Conservation (phyloP, 345 rosid species). For the Aquilaria malaccensis region DNA sequence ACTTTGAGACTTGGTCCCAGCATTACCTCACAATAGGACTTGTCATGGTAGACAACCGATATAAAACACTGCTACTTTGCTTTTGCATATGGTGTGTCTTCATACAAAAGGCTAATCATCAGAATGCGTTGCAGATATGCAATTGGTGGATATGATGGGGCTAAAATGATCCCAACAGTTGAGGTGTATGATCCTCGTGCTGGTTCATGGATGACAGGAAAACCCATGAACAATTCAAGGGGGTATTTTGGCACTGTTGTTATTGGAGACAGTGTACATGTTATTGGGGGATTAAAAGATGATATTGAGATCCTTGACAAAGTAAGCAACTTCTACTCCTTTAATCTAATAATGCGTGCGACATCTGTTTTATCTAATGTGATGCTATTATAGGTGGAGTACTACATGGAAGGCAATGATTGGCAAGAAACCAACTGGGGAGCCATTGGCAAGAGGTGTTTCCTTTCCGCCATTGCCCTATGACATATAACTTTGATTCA, state of each 20-base stretch:
- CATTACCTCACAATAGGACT: no score
- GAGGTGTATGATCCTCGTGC: constrained; percentile 35
- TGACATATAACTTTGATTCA: constrained; percentile 3
- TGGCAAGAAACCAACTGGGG: constrained; percentile 25
- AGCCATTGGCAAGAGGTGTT: constrained; percentile 30
- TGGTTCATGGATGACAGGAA: constrained; percentile 25
- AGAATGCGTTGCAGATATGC: constrained; percentile 24
- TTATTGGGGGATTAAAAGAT: constrained; percentile 25
- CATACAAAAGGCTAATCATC: neutral
- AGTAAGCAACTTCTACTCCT: constrained; percentile 13
- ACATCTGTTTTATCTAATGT: neutral
- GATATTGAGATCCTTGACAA: constrained; percentile 17
- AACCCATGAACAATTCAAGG: constrained; percentile 22
- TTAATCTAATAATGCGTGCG: neutral
- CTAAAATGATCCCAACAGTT: constrained; percentile 20
- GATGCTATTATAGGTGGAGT: constrained; percentile 22
- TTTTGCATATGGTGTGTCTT: neutral
- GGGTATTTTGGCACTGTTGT: constrained; percentile 27
- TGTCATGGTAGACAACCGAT: no score
- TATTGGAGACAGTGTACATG: constrained; percentile 22
- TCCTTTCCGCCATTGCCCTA: constrained; percentile 18
- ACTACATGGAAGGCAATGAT: constrained; percentile 22
- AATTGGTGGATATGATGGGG: constrained; percentile 32
- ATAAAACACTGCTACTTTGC: neutral
- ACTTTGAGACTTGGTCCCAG: no score